A percentile compares a stretch with the other conserved stretches of the same genome.
Conservation (phyloP, 805 yeast species). For the Candida ovalis region DNA sequence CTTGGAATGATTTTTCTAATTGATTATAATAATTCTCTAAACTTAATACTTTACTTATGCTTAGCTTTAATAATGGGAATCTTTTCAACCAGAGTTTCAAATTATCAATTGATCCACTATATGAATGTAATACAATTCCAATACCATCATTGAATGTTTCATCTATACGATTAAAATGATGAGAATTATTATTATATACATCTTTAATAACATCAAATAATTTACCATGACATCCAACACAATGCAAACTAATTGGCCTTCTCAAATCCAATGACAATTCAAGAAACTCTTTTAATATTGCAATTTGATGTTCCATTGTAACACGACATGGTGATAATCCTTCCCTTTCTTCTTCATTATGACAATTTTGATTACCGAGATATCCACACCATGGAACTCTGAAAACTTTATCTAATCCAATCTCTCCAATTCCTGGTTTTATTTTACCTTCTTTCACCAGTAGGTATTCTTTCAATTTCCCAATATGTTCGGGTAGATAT, state of each 20-base stretch:
- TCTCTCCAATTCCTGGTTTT: constrained; percentile 66
- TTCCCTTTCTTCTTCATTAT: constrained; percentile 1
- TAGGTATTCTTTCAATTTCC: constrained; percentile 32
- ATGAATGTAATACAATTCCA: constrained; percentile 72
- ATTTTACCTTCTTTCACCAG: not conserved
- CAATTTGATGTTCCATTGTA: constrained; percentile 59
- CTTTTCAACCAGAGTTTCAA: constrained; percentile 44
- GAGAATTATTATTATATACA: not conserved
- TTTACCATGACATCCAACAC: constrained; percentile 74
- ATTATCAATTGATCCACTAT: constrained; percentile 77
- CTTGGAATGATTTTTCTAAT: constrained; percentile 8
- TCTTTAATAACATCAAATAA: constrained; percentile 39
- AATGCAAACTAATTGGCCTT: constrained; percentile 71
- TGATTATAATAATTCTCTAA: constrained; percentile 17
- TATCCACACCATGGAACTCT: constrained; percentile 61
- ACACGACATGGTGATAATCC: constrained; percentile 42
- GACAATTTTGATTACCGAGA: constrained; percentile 34
- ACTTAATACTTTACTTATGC: constrained; percentile 28
- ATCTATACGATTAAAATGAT: not conserved
- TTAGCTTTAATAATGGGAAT: constrained; percentile 36
- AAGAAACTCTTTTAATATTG: constrained; percentile 48
- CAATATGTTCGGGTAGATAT: constrained; percentile 34
- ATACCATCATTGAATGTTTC: constrained; percentile 30
- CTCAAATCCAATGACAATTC: constrained; percentile 45
- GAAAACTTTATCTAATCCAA: constrained; percentile 83